These are phyloP conservation scores for Albizia julibrissin DNA, from an alignment of 306 rosid species.

Conservation along the genomic window DNA sequence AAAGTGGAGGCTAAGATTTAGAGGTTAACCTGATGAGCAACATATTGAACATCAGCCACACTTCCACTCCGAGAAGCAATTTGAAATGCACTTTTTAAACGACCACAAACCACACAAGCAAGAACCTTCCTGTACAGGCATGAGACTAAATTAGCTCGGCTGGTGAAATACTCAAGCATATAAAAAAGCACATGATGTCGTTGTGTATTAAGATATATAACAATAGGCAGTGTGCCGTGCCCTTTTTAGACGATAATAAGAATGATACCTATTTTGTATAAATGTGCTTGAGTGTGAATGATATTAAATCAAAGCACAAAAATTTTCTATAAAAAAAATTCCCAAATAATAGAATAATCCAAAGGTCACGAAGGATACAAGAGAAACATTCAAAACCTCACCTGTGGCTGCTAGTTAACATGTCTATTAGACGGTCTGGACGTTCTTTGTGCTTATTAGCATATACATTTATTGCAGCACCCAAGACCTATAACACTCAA, in stretches of 20 bases:
- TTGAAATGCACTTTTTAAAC: constrained; percentile 97
- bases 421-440: constrained; percentile 96
- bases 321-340: neutral
- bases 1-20: constrained; percentile 20
- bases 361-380: constrained; percentile 13
- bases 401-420: constrained; percentile 99
- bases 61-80: constrained; percentile 98
- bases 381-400: constrained; percentile 28
- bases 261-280: neutral
- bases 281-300: neutral
- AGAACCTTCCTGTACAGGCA: constrained; percentile 83
- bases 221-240: neutral
- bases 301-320: neutral
- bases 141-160: constrained; percentile 30
- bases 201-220: constrained; percentile 9
- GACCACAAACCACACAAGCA: constrained; percentile 99
- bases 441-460: constrained; percentile 99
- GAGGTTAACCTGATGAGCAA: constrained; percentile 89
- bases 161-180: constrained; percentile 1
- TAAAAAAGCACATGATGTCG: constrained; percentile 10
- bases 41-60: constrained; percentile 98
- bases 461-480: constrained; percentile 95
- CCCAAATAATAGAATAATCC: constrained; percentile 4
- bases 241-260: neutral
- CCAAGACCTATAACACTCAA: constrained; percentile 73